These are phyloP conservation scores for Pythium utonaiense DNA, from an alignment of 352 stramenopile species.

Conservation along the genomic window DNA sequence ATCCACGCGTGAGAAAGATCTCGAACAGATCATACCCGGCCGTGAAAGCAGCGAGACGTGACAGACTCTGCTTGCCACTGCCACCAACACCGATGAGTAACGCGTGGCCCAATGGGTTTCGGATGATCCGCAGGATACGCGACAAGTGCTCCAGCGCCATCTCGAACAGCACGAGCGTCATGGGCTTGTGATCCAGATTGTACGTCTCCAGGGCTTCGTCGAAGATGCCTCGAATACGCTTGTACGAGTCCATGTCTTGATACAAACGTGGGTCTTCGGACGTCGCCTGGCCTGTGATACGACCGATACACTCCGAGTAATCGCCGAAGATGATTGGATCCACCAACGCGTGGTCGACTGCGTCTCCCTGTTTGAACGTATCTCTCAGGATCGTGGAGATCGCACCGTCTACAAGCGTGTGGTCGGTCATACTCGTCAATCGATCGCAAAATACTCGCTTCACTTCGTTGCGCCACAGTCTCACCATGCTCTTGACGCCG, in stretches of 20 bases:
- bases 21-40: constrained; percentile 94
- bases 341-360: constrained; percentile 59
- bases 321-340: constrained; percentile 92
- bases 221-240: constrained; percentile 89
- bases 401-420: constrained; percentile 72
- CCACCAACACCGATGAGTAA: constrained; percentile 93
- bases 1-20: constrained; percentile 92
- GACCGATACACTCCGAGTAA: constrained; percentile 84
- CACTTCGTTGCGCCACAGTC: constrained; percentile 93
- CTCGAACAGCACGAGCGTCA: constrained; percentile 95
- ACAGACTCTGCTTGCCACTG: constrained; percentile 93
- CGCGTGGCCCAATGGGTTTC: constrained; percentile 90
- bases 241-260: constrained; percentile 91
- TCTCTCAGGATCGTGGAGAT: constrained; percentile 76
- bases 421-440: constrained; percentile 86
- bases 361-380: constrained; percentile 47
- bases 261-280: constrained; percentile 90
- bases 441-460: constrained; percentile 93
- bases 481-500: constrained; percentile 61
- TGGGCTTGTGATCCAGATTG: constrained; percentile 93
- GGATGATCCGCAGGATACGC: constrained; percentile 91
- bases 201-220: constrained; percentile 93
- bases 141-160: constrained; percentile 94
- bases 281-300: constrained; percentile 48
- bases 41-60: constrained; percentile 89